Base-by-base conservation (phyloP, 2,329 filamentous ascomycete genomes). In the Orbilia brochopaga region DNA sequence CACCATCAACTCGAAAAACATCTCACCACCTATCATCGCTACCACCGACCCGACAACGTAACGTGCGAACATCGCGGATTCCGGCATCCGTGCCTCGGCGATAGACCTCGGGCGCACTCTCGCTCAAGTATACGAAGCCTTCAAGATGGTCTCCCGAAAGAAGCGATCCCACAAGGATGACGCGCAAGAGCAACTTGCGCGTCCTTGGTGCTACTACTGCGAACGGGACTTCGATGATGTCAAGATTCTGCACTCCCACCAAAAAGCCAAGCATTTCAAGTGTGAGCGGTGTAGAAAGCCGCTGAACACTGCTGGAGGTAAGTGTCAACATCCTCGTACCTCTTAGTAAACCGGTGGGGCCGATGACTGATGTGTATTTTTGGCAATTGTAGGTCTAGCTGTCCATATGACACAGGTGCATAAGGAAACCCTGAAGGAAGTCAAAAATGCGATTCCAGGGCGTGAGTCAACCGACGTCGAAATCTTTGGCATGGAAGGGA, bases 261-360 rank as follows among this genome's bases (percentile, higher is more conserved):
- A 97, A 79, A 97, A 97, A 80, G 92, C 93, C n/a, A 97, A 97
- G 81, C 94, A 99, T 80, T 97, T 96, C 84, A 97, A 96, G 81
- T 99, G 94, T 81, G 91, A 96, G 77, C 84, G 89, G 82, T 99
- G 94, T 79, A 88, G 88, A 59, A 87, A 94, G 75, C 85, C 92
- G 75, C 82, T 99, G 63, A 97, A 96, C 79, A 99, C 94, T 1
- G 92, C 92, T 46, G 94, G 94, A 85, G 94, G 92, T 95, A 80
- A 78, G 85, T 79, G 32, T 21, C 30, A n/a, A n/a, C n/a, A 5
- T 10, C 27, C 37, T 32, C 17, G 10, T 17, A 42, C 44, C 57
- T 30, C 24, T 24, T 60, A 17, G 46, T 27, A 44, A 2, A 19
- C 24, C 13, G 37, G 37, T 30, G 23, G 44, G 51, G 24, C 59